Evolutionary conservation across 108 stramenopile species (phyloP), one percentile per base, ranked within the genome.

Genomic region (Pseudonitzschia multiseries): DNA sequence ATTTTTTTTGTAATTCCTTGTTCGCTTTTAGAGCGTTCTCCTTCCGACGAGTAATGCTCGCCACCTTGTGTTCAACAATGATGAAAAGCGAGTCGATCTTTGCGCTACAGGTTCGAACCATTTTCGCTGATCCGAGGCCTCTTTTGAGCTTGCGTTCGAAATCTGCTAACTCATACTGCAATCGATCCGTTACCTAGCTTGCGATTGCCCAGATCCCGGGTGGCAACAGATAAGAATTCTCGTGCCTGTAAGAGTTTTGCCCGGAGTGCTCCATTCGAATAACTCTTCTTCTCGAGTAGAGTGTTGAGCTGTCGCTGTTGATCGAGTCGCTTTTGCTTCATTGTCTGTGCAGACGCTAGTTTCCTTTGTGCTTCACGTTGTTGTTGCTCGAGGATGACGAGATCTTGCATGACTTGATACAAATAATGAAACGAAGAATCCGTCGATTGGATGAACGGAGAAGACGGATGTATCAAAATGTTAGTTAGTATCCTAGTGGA

Each of bases 331-430:
- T 87, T 86, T 36, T 81, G 68, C 71, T 89, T 90, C 33, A 70
- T 72, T 51, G 80, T 66, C 40, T 84, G 80, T 21, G 84, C 84
- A 18, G 73, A 76, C 17, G 68, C 80, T 63, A 94, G 84, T 74
- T 84, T 83, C 21, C 83, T 88, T 59, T 86, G 76, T 18, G 91
- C 87, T 17, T 94, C 93, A n/a, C 68, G 83, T 68, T 91, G 93
- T 68, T 94, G 93, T 51, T 88, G 84, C 53, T 91, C 90, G 17
- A 94, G 87, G 40, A 92, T 83, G 17, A 74, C 83, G 29, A 94
- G 87, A 81, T 94, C 91, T 31, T 87, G 79, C 60, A 89, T 79
- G 31, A 94, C 90, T 91, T 54, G 28, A 41, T 31, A 52, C 41
- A 64, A 8, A 44, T 59, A 10, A 22, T 14, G 24, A n/a, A 14